Conservation (phyloP, 306 rosid genomes). For the Cicer pinnatifidum region DNA sequence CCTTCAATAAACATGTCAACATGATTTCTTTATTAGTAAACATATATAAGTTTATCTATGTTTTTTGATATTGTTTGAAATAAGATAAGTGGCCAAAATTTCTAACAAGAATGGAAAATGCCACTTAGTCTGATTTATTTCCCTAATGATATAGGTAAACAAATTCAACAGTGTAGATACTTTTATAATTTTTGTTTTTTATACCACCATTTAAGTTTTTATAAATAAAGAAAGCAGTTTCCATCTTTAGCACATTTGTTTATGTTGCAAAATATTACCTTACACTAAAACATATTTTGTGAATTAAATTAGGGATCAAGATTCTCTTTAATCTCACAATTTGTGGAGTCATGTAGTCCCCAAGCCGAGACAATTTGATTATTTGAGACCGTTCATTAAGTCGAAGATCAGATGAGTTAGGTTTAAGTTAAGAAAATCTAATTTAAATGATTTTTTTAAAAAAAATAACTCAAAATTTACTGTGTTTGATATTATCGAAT, state of each 20-base stretch:
- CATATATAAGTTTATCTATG: neutral
- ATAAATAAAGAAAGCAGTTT: conserved; percentile 14
- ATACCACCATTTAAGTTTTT: neutral
- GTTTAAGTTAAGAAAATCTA: too few species aligned
- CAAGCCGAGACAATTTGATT: neutral
- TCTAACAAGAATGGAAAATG: conserved; percentile 1
- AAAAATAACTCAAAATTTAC: too few species aligned
- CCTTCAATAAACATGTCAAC: neutral
- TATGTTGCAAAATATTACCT: too few species aligned
- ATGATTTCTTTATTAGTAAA: neutral
- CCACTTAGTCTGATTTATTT: neutral
- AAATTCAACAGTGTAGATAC: neutral
- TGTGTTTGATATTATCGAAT: too few species aligned
- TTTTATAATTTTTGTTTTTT: neutral
- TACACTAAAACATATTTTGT: too few species aligned
- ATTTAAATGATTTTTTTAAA: too few species aligned
- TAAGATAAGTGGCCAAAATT: conserved; percentile 19
- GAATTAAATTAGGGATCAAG: too few species aligned
- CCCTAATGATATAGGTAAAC: neutral
- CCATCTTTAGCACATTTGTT: neutral
- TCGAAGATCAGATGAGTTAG: neutral
- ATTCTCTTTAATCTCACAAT: too few species aligned
- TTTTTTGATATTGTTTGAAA: neutral
- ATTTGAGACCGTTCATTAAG: neutral
- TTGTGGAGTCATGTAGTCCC: too few species aligned